Evolutionary conservation across 176 grass and related monocot species (phyloP).

Genomic region (Sorghum bicolor): DNA sequence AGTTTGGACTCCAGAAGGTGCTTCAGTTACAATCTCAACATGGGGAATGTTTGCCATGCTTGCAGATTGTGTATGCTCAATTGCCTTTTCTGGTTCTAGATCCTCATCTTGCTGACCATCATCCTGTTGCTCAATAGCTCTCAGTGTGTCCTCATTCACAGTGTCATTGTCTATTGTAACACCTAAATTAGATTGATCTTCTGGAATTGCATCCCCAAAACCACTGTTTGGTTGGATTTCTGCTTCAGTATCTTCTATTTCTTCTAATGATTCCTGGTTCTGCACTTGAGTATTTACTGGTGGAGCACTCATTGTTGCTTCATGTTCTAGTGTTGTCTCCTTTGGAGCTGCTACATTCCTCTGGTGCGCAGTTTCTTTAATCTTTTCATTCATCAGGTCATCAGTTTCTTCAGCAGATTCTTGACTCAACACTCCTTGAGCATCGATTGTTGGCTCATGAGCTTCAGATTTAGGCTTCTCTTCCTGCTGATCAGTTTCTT

Average conservation of each 20-base stretch:
- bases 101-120: constrained; percentile 11
- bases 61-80: constrained; percentile 7
- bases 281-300: constrained; percentile 13
- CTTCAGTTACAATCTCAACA: constrained; percentile 25
- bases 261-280: constrained; percentile 24
- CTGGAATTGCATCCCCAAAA: constrained; percentile 21
- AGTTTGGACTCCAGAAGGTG: constrained; percentile 7
- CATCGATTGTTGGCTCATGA: not conserved
- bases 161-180: constrained; percentile 7
- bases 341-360: no score
- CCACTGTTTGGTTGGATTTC: constrained; percentile 7
- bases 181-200: not conserved
- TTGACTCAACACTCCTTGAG: constrained; percentile 29
- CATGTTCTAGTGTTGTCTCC: constrained; percentile 12
- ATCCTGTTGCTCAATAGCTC: not conserved
- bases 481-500: not conserved
- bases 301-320: not conserved
- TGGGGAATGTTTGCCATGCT: not conserved
- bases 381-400: not conserved
- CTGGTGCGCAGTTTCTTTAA: constrained; percentile 9
- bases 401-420: constrained; percentile 20
- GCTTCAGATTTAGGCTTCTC: constrained; percentile 12
- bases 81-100: constrained; percentile 33
- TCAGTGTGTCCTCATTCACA: constrained; percentile 6
- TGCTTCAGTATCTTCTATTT: constrained; percentile 18